Conservation (phyloP, 148 eudicot genomes). For the Agrostemma githago region DNA sequence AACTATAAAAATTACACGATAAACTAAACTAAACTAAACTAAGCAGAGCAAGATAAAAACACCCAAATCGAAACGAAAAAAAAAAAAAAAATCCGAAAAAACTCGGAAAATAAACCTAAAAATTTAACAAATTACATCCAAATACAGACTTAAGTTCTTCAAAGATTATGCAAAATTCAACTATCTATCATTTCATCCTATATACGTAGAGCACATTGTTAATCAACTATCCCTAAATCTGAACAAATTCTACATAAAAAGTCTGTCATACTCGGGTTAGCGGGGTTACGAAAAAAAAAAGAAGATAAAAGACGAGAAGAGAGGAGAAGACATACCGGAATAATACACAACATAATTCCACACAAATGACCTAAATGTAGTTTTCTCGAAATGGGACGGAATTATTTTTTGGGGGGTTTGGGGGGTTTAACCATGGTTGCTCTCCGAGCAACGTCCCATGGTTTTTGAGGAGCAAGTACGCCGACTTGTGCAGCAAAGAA, state of each 20-base stretch:
- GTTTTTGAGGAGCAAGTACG: constrained; percentile 68
- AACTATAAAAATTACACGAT: too few species aligned
- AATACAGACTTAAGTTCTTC: neutral
- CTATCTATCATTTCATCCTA: neutral
- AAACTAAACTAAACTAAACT: too few species aligned
- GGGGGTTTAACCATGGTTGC: constrained; percentile 60
- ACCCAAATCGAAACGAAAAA: too few species aligned
- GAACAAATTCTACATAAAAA: constrained; percentile 16
- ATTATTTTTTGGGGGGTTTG: constrained; percentile 32
- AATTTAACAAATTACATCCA: neutral
- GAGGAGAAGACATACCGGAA: neutral
- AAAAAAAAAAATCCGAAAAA: neutral
- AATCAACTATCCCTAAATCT: constrained; percentile 12
- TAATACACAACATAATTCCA: constrained; percentile 15
- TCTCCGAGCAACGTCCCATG: constrained; percentile 90
- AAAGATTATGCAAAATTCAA: neutral
- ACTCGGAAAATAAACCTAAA: neutral
- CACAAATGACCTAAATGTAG: constrained; percentile 23
- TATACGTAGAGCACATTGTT: constrained; percentile 1
- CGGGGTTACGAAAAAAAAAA: neutral
- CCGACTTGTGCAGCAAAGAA: constrained; percentile 91
- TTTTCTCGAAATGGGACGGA: neutral
- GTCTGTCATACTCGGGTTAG: constrained; percentile 7
- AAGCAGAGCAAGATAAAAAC: too few species aligned
- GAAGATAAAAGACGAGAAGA: too few species aligned